phyloP scores from a whole-genome alignment of 2,329 filamentous ascomycete species.

The Penicillium sumatraense region DNA sequence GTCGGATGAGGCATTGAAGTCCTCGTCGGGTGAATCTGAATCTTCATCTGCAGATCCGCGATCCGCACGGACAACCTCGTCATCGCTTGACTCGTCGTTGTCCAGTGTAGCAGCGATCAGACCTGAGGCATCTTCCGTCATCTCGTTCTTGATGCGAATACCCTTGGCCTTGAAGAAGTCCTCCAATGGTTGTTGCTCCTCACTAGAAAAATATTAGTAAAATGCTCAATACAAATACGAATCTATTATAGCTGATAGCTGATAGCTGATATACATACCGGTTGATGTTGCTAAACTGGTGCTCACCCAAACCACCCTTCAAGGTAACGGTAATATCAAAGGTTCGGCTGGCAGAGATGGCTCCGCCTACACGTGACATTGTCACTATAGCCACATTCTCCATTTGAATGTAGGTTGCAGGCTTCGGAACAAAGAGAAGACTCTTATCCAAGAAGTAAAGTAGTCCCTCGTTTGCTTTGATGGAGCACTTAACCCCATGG shows the following conservation, averaged over 20 bases:
- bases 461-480: conserved; percentile 98
- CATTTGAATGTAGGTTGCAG: conserved; percentile 94
- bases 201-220: conserved; percentile 48
- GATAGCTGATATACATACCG: conserved; percentile 56
- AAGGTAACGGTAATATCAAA: conserved; percentile 95
- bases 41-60: conserved; percentile 95
- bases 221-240: no score
- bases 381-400: conserved; percentile 91
- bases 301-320: conserved; percentile 84
- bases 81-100: conserved; percentile 84
- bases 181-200: conserved; percentile 96
- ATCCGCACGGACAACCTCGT: conserved; percentile 73
- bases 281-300: conserved; percentile 99
- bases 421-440: conserved; percentile 99
- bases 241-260: neutral
- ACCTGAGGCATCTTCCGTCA: conserved; percentile 78
- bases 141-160: conserved; percentile 96
- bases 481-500: conserved; percentile 97
- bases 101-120: conserved; percentile 80
- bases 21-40: conserved; percentile 91
- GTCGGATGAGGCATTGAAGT: conserved; percentile 90
- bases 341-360: conserved; percentile 89
- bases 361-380: conserved; percentile 93
- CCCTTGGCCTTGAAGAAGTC: conserved; percentile 96
- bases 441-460: conserved; percentile 97